These are phyloP conservation scores for Cicer judaicum DNA, from an alignment of 306 rosid genomes.

Conservation along the genomic window DNA sequence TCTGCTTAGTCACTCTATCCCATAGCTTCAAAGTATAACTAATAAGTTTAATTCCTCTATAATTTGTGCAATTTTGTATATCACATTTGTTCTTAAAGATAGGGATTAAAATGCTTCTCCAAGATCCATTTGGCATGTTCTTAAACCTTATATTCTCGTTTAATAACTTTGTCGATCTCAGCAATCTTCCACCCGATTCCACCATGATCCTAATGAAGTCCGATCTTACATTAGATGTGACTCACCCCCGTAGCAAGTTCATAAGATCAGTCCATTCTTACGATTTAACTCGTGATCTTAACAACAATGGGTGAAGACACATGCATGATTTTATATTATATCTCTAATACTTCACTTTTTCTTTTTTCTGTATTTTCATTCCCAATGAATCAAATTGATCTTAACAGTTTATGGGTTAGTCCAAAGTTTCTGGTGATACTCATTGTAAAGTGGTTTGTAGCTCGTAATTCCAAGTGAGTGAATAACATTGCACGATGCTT, in stretches of 20 bases:
- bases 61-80: background rate
- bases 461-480: slow-evolving; percentile 17
- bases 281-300: background rate
- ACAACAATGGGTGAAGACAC: background rate
- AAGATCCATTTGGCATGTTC: background rate
- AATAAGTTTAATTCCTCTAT: background rate
- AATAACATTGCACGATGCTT: background rate
- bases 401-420: slow-evolving; percentile 7
- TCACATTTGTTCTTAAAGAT: slow-evolving; percentile 4
- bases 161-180: background rate
- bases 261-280: background rate
- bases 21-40: background rate
- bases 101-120: background rate
- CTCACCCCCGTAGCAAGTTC: background rate
- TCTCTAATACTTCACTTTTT: background rate
- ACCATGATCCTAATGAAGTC: background rate
- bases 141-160: background rate
- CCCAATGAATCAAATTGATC: background rate
- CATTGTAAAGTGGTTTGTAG: slow-evolving; percentile 11
- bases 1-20: background rate
- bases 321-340: background rate
- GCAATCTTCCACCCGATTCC: background rate
- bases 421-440: background rate
- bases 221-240: background rate
- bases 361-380: slow-evolving; percentile 4